Conservation (phyloP, 345 rosid genomes). For the Linum lewisii region DNA sequence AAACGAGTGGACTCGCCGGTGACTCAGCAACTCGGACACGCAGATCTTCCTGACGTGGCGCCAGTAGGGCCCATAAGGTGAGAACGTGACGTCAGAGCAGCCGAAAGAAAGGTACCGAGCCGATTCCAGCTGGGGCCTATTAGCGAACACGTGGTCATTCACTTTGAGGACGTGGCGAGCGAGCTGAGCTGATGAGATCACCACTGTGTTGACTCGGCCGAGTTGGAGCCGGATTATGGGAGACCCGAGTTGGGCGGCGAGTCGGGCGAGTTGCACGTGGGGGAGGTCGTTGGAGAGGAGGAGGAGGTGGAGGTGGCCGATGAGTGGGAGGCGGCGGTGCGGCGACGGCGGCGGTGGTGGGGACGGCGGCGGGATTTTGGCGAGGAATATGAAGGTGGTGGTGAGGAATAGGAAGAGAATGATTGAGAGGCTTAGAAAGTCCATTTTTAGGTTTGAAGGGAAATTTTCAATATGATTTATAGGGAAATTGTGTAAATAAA, state of each 20-base stretch:
- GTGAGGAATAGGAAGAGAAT: conserved; percentile 1
- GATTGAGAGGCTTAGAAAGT: no score
- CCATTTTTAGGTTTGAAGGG: no score
- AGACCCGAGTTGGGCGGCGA: conserved; percentile 26
- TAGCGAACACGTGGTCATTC: conserved; percentile 23
- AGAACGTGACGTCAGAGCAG: conserved; percentile 31
- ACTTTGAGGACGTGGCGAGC: conserved; percentile 22
- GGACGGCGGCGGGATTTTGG: not conserved
- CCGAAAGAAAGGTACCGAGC: conserved; percentile 27
- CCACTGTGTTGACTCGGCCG: conserved; percentile 28
- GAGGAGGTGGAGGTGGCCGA: conserved; percentile 41
- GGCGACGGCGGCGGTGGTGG: conserved; percentile 20
- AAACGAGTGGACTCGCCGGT: conserved; percentile 23
- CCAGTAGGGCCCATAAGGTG: conserved; percentile 32
- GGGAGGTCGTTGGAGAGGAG: conserved; percentile 41
- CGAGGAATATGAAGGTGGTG: not conserved
- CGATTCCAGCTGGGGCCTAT: conserved; percentile 24
- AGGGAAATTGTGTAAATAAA: no score
- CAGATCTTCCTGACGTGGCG: conserved; percentile 30
- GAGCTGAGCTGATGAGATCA: conserved; percentile 23
- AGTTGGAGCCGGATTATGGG: conserved; percentile 35
- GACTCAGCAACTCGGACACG: conserved; percentile 30
- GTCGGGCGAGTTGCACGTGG: conserved; percentile 22
- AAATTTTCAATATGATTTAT: no score
- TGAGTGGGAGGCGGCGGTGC: conserved; percentile 22